Evolutionary conservation across 768 basidiomycete genomes (phyloP).

Genomic region (Auriculariales sp.): DNA sequence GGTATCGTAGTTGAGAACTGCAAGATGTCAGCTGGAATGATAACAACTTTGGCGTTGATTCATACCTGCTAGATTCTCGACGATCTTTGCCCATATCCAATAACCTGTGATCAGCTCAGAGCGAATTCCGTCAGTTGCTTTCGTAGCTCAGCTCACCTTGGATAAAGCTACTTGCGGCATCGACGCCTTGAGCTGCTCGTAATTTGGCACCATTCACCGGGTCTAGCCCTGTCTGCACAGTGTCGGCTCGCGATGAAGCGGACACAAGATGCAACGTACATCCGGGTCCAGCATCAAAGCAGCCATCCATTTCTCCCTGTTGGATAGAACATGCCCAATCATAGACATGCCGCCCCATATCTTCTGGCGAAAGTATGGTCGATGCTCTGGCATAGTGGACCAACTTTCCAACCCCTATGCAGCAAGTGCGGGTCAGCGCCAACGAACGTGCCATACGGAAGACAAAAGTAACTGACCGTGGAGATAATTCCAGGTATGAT

Average conservation of each 20-base stretch:
- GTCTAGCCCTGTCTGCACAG: constrained; percentile 25
- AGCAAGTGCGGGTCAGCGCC: background rate
- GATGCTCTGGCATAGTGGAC: constrained; percentile 76
- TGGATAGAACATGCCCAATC: constrained; percentile 72
- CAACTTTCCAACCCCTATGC: constrained; percentile 76
- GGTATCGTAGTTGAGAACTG: constrained; percentile 84
- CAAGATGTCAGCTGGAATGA: constrained; percentile 14
- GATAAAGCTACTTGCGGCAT: constrained; percentile 75
- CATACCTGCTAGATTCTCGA: constrained; percentile 55
- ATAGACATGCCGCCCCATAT: constrained; percentile 39
- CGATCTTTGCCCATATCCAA: constrained; percentile 93
- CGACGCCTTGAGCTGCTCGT: constrained; percentile 47
- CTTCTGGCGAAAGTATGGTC: constrained; percentile 84
- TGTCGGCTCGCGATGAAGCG: constrained; percentile 12
- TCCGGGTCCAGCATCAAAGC: constrained; percentile 83
- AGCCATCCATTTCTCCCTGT: constrained; percentile 78
- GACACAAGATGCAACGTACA: background rate
- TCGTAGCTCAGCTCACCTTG: constrained; percentile 22
- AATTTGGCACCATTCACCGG: constrained; percentile 25
- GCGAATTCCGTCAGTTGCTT: constrained; percentile 6
- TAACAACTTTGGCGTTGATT: background rate
- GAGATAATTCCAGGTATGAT: constrained; percentile 86
- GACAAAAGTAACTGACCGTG: constrained; percentile 35
- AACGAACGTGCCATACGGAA: background rate
- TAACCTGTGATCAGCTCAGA: constrained; percentile 38